Evolutionary conservation across 257 asterid species (phyloP).

Genomic region (Fraxinus americana): DNA sequence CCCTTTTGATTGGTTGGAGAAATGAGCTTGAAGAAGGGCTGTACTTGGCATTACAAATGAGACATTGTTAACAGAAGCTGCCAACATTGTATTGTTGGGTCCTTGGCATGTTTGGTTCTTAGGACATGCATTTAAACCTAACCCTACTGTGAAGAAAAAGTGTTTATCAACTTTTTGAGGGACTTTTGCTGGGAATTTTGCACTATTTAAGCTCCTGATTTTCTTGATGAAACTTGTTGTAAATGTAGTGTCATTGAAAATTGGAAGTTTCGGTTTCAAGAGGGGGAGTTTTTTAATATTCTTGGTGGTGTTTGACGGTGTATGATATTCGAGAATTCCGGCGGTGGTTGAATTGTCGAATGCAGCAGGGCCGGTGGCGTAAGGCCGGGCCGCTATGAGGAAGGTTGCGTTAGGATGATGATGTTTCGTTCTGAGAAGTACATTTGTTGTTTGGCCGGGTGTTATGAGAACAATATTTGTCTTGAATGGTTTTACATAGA

Average conservation of each 20-base stretch:
- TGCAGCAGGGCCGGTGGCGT: constrained; percentile 45
- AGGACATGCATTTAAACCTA: constrained; percentile 43
- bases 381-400: constrained; percentile 42
- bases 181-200: constrained; percentile 33
- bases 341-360: constrained; percentile 54
- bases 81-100: constrained; percentile 45
- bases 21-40: constrained; percentile 49
- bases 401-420: constrained; percentile 29
- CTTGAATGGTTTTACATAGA: constrained; percentile 46
- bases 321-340: constrained; percentile 46
- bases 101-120: constrained; percentile 42
- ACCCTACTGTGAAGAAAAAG: constrained; percentile 49
- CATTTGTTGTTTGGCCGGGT: constrained; percentile 56
- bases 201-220: constrained; percentile 24
- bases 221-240: constrained; percentile 31
- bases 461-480: constrained; percentile 43
- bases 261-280: constrained; percentile 31
- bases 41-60: constrained; percentile 46
- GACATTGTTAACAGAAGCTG: constrained; percentile 48
- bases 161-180: constrained; percentile 37
- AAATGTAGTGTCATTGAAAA: constrained; percentile 38
- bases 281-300: constrained; percentile 14
- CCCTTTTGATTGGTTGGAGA: constrained; percentile 21
- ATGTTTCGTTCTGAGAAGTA: constrained; percentile 39
- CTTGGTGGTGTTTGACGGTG: constrained; percentile 4